Base-by-base conservation (phyloP, 345 rosid species). In the Salix koriyanagi region DNA sequence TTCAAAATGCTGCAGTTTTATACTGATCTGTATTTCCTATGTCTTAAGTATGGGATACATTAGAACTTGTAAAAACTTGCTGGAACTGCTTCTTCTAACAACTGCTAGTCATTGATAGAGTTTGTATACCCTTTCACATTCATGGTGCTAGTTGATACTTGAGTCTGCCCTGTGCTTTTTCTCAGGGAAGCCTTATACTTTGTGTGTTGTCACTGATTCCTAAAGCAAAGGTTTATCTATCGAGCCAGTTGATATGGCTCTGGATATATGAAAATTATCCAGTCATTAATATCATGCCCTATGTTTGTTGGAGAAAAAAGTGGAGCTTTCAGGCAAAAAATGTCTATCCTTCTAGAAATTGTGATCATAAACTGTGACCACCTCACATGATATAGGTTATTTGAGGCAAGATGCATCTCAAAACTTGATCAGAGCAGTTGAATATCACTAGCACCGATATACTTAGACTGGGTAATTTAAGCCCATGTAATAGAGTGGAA, bases 1-100 rank as follows among this genome's bases (percentile, higher is more conserved):
- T 44, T 77, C 67, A 14, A 30, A 79, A 67, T 42, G 52, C 42
- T 74, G 42, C 10, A 16, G 46, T 25, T 54, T 71, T 74, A 48
- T 65, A 18, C 69, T 77, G 18, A 72, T 39, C n/a, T 14, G n/a
- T 46, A 34, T 79, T 79, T n/a, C 25, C 39, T 26, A 4, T 44
- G 16, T 46, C 18, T 46, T 46, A 46, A 46, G 50, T 14, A 13
- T 46, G 18, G 50, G 16, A 46, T 46, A 46, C 50, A 46, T 12
- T 46, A 46, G 50, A 46, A 46, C 50, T 14, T 4, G 16, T 46
- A 46, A 46, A 46, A 46, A 46, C 50, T 44, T 46, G 50, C 50
- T 11, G 50, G 50, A 46, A 46, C 50, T 46, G 15, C 50, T 46
- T 46, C 4, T 46, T 46, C 18, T 46, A 46, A 52, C 72, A 46